These are phyloP conservation scores for Colletotrichum lindemuthianum DNA, from an alignment of 2,329 filamentous ascomycete genomes.

Conservation along the genomic window DNA sequence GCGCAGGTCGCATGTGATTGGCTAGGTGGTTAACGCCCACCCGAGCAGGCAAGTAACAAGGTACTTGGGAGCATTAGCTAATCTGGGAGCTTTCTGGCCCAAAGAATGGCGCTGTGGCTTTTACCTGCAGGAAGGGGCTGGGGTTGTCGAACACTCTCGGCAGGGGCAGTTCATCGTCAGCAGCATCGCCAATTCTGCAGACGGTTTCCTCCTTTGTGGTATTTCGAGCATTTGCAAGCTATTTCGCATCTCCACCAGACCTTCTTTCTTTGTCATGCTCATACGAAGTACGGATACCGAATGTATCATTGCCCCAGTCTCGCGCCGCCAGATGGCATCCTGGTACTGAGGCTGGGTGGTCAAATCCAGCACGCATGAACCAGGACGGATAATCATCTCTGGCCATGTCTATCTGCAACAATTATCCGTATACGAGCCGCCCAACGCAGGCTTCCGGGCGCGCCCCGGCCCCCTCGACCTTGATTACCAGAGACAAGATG, in stretches of 20 bases:
- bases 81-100: not conserved
- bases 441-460: constrained; percentile 8
- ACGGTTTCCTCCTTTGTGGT: not conserved
- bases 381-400: constrained; percentile 26
- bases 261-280: constrained; percentile 24
- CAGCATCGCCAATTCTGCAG: not conserved
- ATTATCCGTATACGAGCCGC: constrained; percentile 6
- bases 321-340: not conserved
- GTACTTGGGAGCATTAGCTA: not conserved
- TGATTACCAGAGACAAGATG: constrained; percentile 19
- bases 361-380: constrained; percentile 26
- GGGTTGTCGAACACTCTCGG: not conserved
- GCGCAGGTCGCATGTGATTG: constrained; percentile 12
- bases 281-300: constrained; percentile 13
- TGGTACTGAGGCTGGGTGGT: constrained; percentile 16
- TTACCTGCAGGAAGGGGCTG: constrained; percentile 15
- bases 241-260: not conserved
- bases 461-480: constrained; percentile 14
- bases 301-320: not conserved
- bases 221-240: not conserved
- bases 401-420: constrained; percentile 30
- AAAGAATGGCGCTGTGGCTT: not conserved
- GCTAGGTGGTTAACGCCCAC: not conserved
- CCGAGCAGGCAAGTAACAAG: too few species aligned
- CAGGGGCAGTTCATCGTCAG: constrained; percentile 22